Base-by-base conservation (phyloP, 257 asterid species). In the Craterostigma plantagineum region DNA sequence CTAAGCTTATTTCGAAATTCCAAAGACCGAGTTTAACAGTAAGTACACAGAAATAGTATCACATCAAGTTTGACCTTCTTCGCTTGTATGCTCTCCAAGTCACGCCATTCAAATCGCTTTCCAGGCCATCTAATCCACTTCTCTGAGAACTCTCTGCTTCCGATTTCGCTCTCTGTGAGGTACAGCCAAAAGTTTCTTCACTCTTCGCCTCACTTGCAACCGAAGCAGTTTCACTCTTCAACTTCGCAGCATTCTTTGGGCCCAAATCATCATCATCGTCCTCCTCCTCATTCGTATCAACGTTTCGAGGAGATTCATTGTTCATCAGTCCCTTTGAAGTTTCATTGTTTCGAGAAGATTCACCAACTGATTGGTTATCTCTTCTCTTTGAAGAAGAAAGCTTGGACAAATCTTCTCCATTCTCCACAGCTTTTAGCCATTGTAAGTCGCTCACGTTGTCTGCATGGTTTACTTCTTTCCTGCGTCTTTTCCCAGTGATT, bases 41-140 rank as follows among this genome's bases (percentile, higher is more conserved):
- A n/a, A n/a, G n/a, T n/a, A n/a, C n/a, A n/a, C n/a, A n/a, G n/a
- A n/a, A n/a, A n/a, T n/a, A n/a, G n/a, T n/a, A n/a, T n/a, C n/a
- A n/a, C n/a, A n/a, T n/a, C n/a, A n/a, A n/a, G n/a, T n/a, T n/a
- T n/a, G n/a, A n/a, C n/a, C n/a, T n/a, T n/a, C n/a, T n/a, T n/a
- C n/a, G n/a, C n/a, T n/a, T n/a, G n/a, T n/a, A n/a, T n/a, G 76
- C 58, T 49, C 56, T 78, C 99, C 99, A 90, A 16, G 90, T 69
- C 53, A 79, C 56, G 39, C 77, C 91, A 50, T 49, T 65, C 57
- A 67, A 43, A 41, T 72, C 59, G n/a, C 59, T 60, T 16, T 55
- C 70, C 48, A 55, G 41, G 39, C 53, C 51, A 2, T 68, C 71
- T 34, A 46, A 17, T 16, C 74, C 71, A 11, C 53, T 58, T 45